Percentiles rank a stretch among this genome's conserved stretches.
These are phyloP conservation scores for Boletus tomentosulus DNA, from an alignment of 768 basidiomycete species.

Conservation along the genomic window DNA sequence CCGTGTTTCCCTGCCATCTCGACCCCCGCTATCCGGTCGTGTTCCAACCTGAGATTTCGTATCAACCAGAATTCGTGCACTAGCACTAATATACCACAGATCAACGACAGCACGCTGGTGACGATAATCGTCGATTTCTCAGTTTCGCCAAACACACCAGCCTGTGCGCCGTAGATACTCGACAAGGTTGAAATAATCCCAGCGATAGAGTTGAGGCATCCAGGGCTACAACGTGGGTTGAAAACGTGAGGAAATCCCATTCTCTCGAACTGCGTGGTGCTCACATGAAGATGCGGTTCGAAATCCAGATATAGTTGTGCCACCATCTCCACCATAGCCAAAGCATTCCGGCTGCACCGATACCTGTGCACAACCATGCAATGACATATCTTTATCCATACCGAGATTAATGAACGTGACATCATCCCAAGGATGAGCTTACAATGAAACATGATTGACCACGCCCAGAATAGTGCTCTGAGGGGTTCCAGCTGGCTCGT, in stretches of 20 bases:
- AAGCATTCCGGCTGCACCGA: constrained; percentile 51
- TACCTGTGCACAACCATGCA: constrained; percentile 50
- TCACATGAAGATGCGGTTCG: constrained; percentile 55
- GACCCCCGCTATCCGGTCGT: constrained; percentile 39
- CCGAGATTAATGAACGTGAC: constrained; percentile 1
- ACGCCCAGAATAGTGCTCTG: constrained; percentile 32
- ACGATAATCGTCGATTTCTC: constrained; percentile 47
- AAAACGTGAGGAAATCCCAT: constrained; percentile 3
- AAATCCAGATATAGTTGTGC: constrained; percentile 54
- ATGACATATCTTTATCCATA: constrained; percentile 42
- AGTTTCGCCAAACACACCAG: constrained; percentile 40
- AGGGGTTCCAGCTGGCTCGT: constrained; percentile 25
- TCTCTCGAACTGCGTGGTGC: constrained; percentile 14
- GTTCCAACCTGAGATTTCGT: constrained; percentile 40
- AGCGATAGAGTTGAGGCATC: constrained; percentile 51
- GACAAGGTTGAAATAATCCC: constrained; percentile 54
- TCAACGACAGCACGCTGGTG: constrained; percentile 35
- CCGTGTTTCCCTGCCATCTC: constrained; percentile 43
- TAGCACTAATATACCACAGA: constrained; percentile 39
- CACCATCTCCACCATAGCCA: constrained; percentile 61
- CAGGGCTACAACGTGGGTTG: constrained; percentile 38
- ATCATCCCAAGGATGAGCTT: constrained; percentile 14
- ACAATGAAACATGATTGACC: constrained; percentile 46
- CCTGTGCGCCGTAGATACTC: constrained; percentile 47
- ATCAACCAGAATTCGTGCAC: constrained; percentile 46